Base-by-base conservation (phyloP, 75 land plant genomes). In the Isoetes taiwanensis region DNA sequence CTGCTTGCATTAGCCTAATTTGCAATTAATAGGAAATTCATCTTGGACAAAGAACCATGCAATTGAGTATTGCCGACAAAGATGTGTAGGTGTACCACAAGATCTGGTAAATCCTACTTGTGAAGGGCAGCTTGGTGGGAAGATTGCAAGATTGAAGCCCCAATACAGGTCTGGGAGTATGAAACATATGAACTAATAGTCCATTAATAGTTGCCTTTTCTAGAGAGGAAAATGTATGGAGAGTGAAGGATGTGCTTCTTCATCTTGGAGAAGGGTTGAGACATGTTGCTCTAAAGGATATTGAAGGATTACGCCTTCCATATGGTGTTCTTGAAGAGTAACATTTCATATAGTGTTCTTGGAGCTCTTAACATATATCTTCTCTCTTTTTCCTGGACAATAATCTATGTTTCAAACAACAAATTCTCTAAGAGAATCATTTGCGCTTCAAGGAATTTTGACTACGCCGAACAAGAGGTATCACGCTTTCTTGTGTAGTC, bases 21-120 rank as follows among this genome's bases (percentile, higher is more conserved):
- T n/a, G n/a, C n/a, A n/a, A n/a, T n/a, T n/a, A n/a, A n/a, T n/a
- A n/a, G n/a, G n/a, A n/a, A n/a, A n/a, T n/a, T n/a, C 35, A 6
- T 41, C 12, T 40, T 24, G 17, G 32, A 56, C 61, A 73, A 72
- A 69, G 53, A 54, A 38, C 0, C 57, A 61, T 48, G 66, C 76
- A 8, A 56, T 73, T 52, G 74, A 61, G 34, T 73, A 73, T 33
- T 73, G 76, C 67, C 63, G 69, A 29, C 76, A 41, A 37, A 72
- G 76, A 1, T 73, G 76, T 69, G 76, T 73, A 21, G 76, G 76
- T 10, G 76, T 73, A 3, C 76, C 76, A 43, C 34, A 28, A 24
- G 57, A 56, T 12, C 41, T 43, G 30, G 28, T 52, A 39, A 33
- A 37, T 42, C 37, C 70, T 29, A 64, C 62, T 27, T 73, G 76